Conservation (phyloP, 768 basidiomycete species). For the Phaffia tasmanica region DNA sequence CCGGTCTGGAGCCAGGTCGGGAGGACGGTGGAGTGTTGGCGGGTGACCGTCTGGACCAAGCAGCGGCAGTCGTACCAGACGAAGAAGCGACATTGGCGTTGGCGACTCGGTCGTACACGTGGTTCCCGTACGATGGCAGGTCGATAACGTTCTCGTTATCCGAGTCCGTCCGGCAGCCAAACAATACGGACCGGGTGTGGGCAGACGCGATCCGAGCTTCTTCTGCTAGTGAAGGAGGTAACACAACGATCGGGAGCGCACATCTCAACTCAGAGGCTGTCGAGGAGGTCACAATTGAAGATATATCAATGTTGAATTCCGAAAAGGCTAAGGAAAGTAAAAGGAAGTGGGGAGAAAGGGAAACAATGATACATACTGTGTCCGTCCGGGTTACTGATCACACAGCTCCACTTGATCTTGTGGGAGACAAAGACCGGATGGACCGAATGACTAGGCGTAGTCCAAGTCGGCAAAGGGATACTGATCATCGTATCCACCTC, state of each 20-base stretch:
- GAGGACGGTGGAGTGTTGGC: constrained; percentile 32
- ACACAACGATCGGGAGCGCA: constrained; percentile 75
- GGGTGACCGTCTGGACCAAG: constrained; percentile 22
- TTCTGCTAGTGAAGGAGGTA: constrained; percentile 58
- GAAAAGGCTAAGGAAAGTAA: background rate
- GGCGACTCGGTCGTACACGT: constrained; percentile 74
- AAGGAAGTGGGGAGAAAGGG: background rate
- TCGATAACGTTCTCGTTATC: constrained; percentile 51
- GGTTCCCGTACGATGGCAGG: constrained; percentile 78
- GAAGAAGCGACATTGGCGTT: constrained; percentile 34
- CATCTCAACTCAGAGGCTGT: constrained; percentile 76
- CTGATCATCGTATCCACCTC: constrained; percentile 50
- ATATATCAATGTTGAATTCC: background rate
- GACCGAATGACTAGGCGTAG: constrained; percentile 39
- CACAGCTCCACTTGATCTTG: constrained; percentile 53
- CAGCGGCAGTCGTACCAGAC: constrained; percentile 4
- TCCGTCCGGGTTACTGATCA: constrained; percentile 74
- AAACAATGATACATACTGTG: constrained; percentile 43
- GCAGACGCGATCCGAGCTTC: constrained; percentile 65
- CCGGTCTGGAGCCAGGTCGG: constrained; percentile 30
- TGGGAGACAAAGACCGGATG: constrained; percentile 68
- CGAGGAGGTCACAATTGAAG: background rate
- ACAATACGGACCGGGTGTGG: constrained; percentile 63
- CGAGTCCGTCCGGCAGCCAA: constrained; percentile 39
- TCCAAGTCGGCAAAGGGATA: constrained; percentile 50